Conservation (phyloP, 805 yeast genomes). For the Zygoascus flipseniorum region DNA sequence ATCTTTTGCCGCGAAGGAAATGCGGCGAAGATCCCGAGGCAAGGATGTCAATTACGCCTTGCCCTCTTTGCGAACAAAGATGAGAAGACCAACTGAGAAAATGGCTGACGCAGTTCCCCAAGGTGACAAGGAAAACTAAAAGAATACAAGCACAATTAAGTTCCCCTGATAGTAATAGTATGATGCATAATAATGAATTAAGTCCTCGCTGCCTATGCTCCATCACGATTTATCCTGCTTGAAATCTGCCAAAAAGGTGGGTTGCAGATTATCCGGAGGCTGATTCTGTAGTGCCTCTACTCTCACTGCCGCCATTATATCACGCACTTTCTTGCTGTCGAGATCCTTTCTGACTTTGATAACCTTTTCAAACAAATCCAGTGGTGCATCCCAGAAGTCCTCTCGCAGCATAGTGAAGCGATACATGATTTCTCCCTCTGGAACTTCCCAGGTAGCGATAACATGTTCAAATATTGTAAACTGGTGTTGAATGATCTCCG, state of each 20-base stretch:
- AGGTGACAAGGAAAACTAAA: conserved; percentile 8
- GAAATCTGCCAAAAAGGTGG: conserved; percentile 13
- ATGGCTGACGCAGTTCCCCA: conserved; percentile 48
- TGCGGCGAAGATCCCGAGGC: conserved; percentile 44
- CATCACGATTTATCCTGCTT: background rate
- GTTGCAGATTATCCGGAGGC: conserved; percentile 6
- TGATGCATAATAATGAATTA: background rate
- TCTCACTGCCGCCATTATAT: conserved; percentile 26
- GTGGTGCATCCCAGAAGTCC: conserved; percentile 70
- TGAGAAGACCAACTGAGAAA: conserved; percentile 53
- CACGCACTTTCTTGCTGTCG: conserved; percentile 25
- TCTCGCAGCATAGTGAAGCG: conserved; percentile 55
- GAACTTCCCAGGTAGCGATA: conserved; percentile 46
- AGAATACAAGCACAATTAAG: background rate
- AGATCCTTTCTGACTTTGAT: conserved; percentile 37
- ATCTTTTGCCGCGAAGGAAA: conserved; percentile 2
- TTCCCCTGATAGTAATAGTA: background rate
- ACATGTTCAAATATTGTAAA: conserved; percentile 55
- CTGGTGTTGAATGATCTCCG: conserved; percentile 34
- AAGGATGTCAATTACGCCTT: conserved; percentile 52
- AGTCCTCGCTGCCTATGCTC: background rate
- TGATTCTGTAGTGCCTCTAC: conserved; percentile 15
- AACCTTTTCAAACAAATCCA: conserved; percentile 58
- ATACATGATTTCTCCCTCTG: conserved; percentile 38
- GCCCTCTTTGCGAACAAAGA: conserved; percentile 58